Evolutionary conservation across 2,329 filamentous ascomycete genomes (phyloP), one percentile per base, ranked within the genome.

Genomic region (Claviceps spartinae): DNA sequence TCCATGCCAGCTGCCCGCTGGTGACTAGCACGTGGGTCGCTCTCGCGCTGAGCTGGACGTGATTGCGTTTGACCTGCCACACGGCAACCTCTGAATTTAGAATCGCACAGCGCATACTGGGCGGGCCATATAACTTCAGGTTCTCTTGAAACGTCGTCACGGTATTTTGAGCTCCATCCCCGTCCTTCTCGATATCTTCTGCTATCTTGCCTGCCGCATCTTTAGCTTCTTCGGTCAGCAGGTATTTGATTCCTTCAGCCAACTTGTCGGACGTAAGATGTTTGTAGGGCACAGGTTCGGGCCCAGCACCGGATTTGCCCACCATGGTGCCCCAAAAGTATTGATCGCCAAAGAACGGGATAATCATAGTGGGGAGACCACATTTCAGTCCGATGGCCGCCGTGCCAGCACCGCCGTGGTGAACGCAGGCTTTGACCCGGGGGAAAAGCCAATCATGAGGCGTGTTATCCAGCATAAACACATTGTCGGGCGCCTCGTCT

Each of bases 331-430:
- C 85, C 85, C 86, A 89, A 62, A 89, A 89, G 48, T 83, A 77
- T 63, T 89, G 85, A 61, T 89, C 85, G 2, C 85, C 85, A 57
- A 89, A 89, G 67, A 89, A 89, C 0, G 85, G 85, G 2, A 89
- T 82, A 26, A 88, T 77, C 78, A 88, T 84, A 5, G 82, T 87
- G 0, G 85, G 85, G 59, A 77, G 79, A 3, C 77, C 85, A 56
- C 77, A 83, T 62, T 85, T 86, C 36, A 89, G 70, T 1, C 83
- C 83, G 47, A 85, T 85, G 1, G 85, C 85, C 0, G 84, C 86
- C 0, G 85, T 89, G 2, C 85, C 85, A 0, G 86, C 86, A 13
- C 85, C 85, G n/a, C 85, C 85, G 56, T 88, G 85, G 55, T 87
- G 85, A 1, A 88, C 78, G 3, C 83, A 83, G 0, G 80, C 82